Evolutionary conservation across 179 eudicot genomes (phyloP), one percentile per base, ranked within the genome.

Genomic region (Silene vulgaris): DNA sequence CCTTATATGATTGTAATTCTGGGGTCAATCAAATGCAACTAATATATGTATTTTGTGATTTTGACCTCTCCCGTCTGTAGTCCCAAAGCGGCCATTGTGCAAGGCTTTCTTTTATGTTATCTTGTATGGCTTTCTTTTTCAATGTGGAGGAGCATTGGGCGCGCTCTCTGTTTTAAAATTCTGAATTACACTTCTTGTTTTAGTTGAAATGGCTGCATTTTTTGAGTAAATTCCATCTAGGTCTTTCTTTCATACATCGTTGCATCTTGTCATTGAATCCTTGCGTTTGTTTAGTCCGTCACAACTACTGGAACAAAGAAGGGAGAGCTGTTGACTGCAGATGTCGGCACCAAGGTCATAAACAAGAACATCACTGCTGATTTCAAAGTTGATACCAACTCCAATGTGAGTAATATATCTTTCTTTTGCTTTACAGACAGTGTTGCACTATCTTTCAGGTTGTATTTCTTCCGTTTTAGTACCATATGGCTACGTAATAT

Each of bases 321-420:
- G 85, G 98, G 96, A 17, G 98, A 93, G 11, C 29, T 86, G 21
- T 79, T 88, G 71, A 74, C 89, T 82, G 99, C 93, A 26, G 99
- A 95, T 85, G 89, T 95, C 30, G 79, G 86, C 75, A 87, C 96
- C 26, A 86, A 90, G 89, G 79, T 90, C 84, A 77, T 76, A 37
- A 95, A 88, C 89, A 95, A 95, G 82, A 92, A 92, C 71, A 77
- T 92, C 64, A 92, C 96, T 9, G 88, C 97, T 19, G 97, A 94
- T 81, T 75, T 94, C 65, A 94, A 94, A 89, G 94, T 94, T 76
- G 97, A 94, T 81, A 89, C 96, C 9, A 85, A 83, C 79, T 91
- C 98, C 65, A 94, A 91, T 68, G 98, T 94, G 82, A 86, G 94
- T 82, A 60, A 23, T 45, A 45, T 17, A n/a, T 37, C 19, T 1